Evolutionary conservation across 2,329 filamentous ascomycete genomes (phyloP), one percentile per base, ranked within the genome.

Genomic region (Tolypocladium ophioglossoides): DNA sequence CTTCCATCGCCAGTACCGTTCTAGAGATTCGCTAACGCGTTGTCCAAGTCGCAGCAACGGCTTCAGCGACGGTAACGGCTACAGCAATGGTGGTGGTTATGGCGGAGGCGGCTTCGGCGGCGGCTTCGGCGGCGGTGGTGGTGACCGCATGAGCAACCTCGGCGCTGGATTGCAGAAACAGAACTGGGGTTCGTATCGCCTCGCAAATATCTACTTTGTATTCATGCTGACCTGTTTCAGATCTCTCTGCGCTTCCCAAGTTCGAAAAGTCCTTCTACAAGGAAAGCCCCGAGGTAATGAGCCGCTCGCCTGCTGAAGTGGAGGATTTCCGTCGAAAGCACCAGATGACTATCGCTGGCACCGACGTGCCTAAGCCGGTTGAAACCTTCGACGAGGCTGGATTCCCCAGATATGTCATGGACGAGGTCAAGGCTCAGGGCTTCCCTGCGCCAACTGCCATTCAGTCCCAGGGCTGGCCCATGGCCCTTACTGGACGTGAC

Each of bases 261-360:
- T 99, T 99, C 75, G 94, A 99, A 71, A 99, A 99, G 76, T 91
- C 89, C 10, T 99, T 99, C 77, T 99, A 99, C 83, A 96, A 97
- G 78, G 94, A 97, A 75, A 85, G 94, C 68, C 80, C 86, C 35
- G 83, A 83, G 56, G 92, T 99, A 57, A 74, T 84, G 58, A 78
- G 73, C 64, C 89, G 94, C 66, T 84, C 89, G 14, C 70, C 82
- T 44, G 82, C 82, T 54, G 92, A 97, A 59, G 87, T 99, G 55
- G 87, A 91, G 32, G 87, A 85, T 54, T 99, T 96, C 79, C 88
- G 94, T 68, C 84, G 83, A 67, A 83, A 89, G 67, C 84, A 94
- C 66, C 79, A 89, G 66, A 96, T 99, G 72, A 82, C 90, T 48
- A 79, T 97, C 54, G 79, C 86, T 64, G 94, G 94, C 58, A 75